Conservation (phyloP, 2,329 filamentous ascomycete species). For the Sporothrix brasiliensis region DNA sequence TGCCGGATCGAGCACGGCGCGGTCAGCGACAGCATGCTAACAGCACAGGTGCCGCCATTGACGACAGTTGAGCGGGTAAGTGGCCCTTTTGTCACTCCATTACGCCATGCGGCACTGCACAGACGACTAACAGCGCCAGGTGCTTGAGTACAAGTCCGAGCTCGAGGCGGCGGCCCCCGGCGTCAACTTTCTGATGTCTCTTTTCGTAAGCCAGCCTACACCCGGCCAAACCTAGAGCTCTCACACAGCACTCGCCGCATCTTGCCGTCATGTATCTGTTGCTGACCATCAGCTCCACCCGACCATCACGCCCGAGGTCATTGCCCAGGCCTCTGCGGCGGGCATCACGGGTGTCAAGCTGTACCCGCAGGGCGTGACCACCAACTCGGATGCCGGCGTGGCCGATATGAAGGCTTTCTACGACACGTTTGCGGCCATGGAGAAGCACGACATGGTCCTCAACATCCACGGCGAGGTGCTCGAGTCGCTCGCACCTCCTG, state of each 20-base stretch:
- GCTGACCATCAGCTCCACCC: conserved; percentile 49
- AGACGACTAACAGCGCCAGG: conserved; percentile 45
- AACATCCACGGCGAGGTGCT: conserved; percentile 90
- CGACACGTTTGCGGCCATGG: conserved; percentile 86
- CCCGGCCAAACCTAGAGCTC: too few relatives aligned
- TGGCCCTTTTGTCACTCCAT: not conserved
- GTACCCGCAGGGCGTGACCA: conserved; percentile 64
- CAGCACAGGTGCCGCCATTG: conserved; percentile 35
- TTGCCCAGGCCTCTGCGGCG: conserved; percentile 70
- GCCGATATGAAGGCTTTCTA: conserved; percentile 71
- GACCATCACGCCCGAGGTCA: conserved; percentile 67
- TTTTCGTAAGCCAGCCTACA: conserved; percentile 48
- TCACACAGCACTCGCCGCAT: too few relatives aligned
- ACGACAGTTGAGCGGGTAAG: conserved; percentile 34
- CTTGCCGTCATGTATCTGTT: too few relatives aligned
- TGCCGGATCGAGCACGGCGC: not conserved
- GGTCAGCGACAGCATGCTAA: not conserved
- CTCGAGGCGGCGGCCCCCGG: conserved; percentile 63
- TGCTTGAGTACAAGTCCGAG: conserved; percentile 66
- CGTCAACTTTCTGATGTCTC: conserved; percentile 73
- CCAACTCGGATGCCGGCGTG: conserved; percentile 70
- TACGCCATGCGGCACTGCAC: not conserved
- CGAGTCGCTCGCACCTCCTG: conserved; percentile 44
- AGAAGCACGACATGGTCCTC: conserved; percentile 67
- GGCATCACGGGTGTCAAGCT: conserved; percentile 73